These are phyloP conservation scores for Leersia perrieri DNA, from an alignment of 176 grass and related monocot genomes.

Conservation along the genomic window DNA sequence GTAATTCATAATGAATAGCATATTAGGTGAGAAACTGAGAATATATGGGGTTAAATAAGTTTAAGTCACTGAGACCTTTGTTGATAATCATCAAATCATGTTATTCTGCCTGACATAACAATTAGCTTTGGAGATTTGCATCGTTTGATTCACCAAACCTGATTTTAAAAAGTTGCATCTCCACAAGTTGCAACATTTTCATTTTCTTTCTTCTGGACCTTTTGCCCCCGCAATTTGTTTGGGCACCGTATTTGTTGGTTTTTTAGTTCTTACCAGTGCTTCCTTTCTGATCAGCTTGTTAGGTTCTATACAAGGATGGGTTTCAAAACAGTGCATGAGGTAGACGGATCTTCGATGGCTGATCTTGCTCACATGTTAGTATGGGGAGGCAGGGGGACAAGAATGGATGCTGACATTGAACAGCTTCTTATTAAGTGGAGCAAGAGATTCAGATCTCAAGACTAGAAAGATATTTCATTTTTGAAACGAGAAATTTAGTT, in stretches of 20 bases:
- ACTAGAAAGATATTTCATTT: background rate
- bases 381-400: conserved; percentile 90
- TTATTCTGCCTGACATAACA: background rate
- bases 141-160: background rate
- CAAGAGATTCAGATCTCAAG: conserved; percentile 57
- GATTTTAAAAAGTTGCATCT: background rate
- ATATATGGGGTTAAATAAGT: background rate
- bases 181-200: background rate
- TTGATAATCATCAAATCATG: no score
- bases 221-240: background rate
- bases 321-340: conserved; percentile 69
- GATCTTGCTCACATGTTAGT: conserved; percentile 91
- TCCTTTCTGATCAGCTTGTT: conserved; percentile 55
- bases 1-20: background rate
- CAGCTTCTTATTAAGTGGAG: conserved; percentile 77
- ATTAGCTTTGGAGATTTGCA: no score
- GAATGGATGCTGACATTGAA: conserved; percentile 86
- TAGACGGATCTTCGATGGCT: conserved; percentile 67
- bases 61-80: background rate
- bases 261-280: background rate
- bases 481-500: background rate
- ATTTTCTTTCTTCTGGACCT: background rate
- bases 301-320: conserved; percentile 92
- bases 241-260: background rate
- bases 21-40: background rate